Base-by-base conservation (phyloP, 1,284 basidiomycete species). In the Wolfiporia cocos region DNA sequence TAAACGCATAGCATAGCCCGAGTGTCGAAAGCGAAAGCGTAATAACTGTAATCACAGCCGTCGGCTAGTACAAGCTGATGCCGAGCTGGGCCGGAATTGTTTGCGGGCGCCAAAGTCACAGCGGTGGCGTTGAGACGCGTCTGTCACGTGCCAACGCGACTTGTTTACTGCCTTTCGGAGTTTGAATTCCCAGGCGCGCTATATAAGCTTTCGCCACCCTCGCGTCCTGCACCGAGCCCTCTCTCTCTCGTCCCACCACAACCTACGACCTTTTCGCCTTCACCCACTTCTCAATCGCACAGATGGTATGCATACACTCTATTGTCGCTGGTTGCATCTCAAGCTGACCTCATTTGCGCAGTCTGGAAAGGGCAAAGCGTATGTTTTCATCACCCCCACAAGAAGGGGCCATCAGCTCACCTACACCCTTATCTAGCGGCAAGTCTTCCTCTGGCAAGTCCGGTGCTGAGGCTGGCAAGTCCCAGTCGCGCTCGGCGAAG, bases 401-500 rank as follows among this genome's bases (percentile, higher is more conserved):
- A 9, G 26, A 15, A 31, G 30, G 29, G 38, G 15, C 21, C 23
- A 5, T 12, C 6, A 52, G 57, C 59, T 44, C 34, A 30, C 34
- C 28, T 28, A 31, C n/a, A 19, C 23, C 18, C 14, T 18, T 41
- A 12, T 26, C 23, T 40, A 74, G 74, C 60, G 74, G 74, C 53
- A 79, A 78, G 49, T 71, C 73, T 35, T 70, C 74, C 50, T 77
- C 69, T 53, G 74, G 74, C 20, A 76, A 74, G 59, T 71, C 70
- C 38, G 70, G 70, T 53, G 71, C 68, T 51, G 76, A 70, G 19
- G 49, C 62, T 17, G 55, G 57, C 47, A 74, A 72, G 57, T 62
- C 67, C 6, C 66, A 78, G 58, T 83, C 86, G 45, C 82, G 85
- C 50, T 91, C 87, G 29, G 71, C 78, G 48, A 89, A 86, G 69